Conservation (phyloP, 2,329 filamentous ascomycete species). For the Botrytis deweyae region DNA sequence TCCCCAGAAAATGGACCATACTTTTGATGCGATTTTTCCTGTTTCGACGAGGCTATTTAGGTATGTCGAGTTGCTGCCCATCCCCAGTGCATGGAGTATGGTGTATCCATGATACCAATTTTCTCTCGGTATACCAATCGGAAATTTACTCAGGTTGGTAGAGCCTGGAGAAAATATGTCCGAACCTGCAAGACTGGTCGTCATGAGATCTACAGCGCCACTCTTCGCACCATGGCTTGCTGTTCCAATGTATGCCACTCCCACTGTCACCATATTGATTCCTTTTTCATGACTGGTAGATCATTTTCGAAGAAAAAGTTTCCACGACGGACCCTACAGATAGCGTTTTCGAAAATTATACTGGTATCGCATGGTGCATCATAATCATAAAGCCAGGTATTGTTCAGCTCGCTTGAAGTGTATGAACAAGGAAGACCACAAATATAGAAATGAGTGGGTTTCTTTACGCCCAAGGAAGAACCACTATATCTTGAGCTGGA, state of each 20-base stretch:
- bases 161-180: neutral
- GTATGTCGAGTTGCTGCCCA: constrained; percentile 9
- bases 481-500: constrained; percentile 11
- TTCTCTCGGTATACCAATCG: constrained; percentile 9
- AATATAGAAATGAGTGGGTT: no score
- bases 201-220: neutral
- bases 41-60: neutral
- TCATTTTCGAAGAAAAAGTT: constrained; percentile 1
- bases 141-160: neutral
- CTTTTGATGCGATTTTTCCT: neutral
- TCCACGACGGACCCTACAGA: neutral
- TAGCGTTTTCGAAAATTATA: neutral
- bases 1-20: constrained; percentile 17
- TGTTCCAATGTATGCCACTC: neutral
- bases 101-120: constrained; percentile 11
- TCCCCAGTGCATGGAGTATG: constrained; percentile 8
- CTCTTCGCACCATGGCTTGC: neutral
- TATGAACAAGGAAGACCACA: no score
- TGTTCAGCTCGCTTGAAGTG: neutral
- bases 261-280: neutral
- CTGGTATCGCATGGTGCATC: neutral
- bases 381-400: constrained; percentile 12
- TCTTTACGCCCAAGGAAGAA: constrained; percentile 13
- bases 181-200: neutral
- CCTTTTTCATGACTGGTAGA: neutral